phyloP scores from a whole-genome alignment of 805 yeast genomes.

The Starmerella roubikii region DNA sequence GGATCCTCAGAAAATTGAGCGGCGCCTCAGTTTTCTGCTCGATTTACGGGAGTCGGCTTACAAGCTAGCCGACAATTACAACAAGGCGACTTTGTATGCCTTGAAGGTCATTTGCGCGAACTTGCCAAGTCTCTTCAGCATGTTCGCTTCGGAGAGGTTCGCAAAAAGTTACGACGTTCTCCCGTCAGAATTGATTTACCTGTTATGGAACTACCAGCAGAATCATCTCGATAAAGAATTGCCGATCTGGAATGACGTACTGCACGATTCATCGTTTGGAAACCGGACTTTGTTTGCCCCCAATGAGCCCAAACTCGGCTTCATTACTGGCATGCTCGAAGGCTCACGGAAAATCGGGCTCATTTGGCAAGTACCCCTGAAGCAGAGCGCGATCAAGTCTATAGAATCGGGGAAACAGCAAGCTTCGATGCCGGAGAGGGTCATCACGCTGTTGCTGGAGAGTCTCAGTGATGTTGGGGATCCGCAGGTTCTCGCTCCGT shows the following conservation, averaged over 20 bases:
- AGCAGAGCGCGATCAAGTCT: not conserved
- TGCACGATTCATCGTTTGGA: not conserved
- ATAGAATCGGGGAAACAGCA: not conserved
- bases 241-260: not conserved
- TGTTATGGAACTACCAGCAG: constrained; percentile 7
- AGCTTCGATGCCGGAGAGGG: not conserved
- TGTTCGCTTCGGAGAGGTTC: not conserved
- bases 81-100: not conserved
- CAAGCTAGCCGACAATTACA: not conserved
- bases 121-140: not conserved
- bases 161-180: not conserved
- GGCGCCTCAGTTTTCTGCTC: not conserved
- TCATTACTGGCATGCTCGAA: constrained; percentile 1
- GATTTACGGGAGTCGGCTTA: not conserved
- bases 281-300: not conserved
- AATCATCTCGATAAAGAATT: not conserved
- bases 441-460: constrained; percentile 7
- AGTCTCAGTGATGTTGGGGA: constrained; percentile 3
- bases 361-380: constrained; percentile 1
- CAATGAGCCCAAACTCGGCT: not conserved
- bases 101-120: not conserved
- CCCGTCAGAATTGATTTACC: constrained; percentile 1
- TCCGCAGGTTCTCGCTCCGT: not conserved
- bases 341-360: constrained; percentile 6
- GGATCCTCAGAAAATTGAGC: not conserved